Conservation (phyloP, 345 rosid species). For the Eucalyptus rudis region DNA sequence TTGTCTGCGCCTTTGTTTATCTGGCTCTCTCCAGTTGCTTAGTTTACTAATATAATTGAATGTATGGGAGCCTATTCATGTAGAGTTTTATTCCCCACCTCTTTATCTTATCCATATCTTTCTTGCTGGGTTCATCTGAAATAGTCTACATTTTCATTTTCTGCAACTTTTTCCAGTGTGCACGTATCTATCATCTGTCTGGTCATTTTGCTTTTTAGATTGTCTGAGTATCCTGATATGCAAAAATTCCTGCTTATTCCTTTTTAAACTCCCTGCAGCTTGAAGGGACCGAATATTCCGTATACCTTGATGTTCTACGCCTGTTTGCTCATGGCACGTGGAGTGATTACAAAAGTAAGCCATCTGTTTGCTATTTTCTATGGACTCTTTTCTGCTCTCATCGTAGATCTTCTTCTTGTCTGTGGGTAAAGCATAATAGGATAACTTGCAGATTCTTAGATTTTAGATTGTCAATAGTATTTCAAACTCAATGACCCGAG, state of each 20-base stretch:
- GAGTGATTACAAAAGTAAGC: slow-evolving; percentile 84
- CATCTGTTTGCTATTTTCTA: not conserved
- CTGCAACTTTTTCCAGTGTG: not conserved
- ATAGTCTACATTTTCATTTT: not conserved
- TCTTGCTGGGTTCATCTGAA: not conserved
- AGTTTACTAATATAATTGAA: not conserved
- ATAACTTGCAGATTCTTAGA: not conserved
- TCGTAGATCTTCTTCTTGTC: not conserved
- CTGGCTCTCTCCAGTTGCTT: not conserved
- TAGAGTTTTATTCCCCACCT: not conserved
- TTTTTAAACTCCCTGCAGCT: slow-evolving; percentile 41
- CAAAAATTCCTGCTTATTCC: not conserved
- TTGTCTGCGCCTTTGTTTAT: not conserved
- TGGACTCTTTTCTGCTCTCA: not conserved
- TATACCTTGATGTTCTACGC: slow-evolving; percentile 44
- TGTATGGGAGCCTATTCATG: not conserved
- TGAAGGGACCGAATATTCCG: slow-evolving; percentile 53
- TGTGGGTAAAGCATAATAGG: not conserved
- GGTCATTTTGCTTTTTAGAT: not conserved
- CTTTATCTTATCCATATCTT: not conserved
- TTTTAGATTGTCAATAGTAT: not conserved
- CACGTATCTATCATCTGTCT: not conserved
- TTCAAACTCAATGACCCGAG: not conserved
- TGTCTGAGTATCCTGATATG: not conserved
- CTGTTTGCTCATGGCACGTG: slow-evolving; percentile 93